phyloP scores from a whole-genome alignment of 1,284 basidiomycete genomes.

The Tilletia indica region DNA sequence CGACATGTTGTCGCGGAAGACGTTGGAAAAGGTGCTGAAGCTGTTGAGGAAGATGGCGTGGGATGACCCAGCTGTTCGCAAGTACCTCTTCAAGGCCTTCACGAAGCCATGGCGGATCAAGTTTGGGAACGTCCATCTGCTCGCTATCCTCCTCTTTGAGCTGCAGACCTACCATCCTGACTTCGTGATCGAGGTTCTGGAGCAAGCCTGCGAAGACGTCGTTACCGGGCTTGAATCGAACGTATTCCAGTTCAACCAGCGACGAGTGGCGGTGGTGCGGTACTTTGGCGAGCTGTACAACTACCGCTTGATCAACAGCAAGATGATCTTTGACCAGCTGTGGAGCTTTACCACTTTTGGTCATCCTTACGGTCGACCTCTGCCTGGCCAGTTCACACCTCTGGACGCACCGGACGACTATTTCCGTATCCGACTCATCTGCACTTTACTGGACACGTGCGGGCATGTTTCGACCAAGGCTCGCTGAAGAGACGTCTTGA shows the following conservation, averaged over 20 bases:
- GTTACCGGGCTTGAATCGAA: conserved; percentile 83
- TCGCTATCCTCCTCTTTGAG: conserved; percentile 91
- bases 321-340: conserved; percentile 85
- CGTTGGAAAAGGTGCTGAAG: conserved; percentile 87
- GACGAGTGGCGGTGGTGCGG: conserved; percentile 82
- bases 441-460: conserved; percentile 87
- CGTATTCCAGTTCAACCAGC: conserved; percentile 90
- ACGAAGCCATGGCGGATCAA: conserved; percentile 96
- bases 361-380: conserved; percentile 84
- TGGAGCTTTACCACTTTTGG: conserved; percentile 96
- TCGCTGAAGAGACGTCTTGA: conserved; percentile 86
- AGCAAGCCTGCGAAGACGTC: conserved; percentile 90
- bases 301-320: conserved; percentile 84
- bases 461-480: conserved; percentile 95
- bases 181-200: conserved; percentile 82
- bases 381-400: conserved; percentile 73
- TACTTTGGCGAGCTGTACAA: conserved; percentile 97
- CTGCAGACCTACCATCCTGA: conserved; percentile 86
- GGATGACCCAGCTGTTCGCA: conserved; percentile 68
- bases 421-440: conserved; percentile 88
- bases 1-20: conserved; percentile 83
- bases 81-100: conserved; percentile 70
- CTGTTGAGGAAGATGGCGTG: conserved; percentile 90
- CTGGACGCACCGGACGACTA: conserved; percentile 93
- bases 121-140: conserved; percentile 81